Percentiles rank a stretch among this genome's conserved stretches.
Conservation (phyloP, 371 early-diverging fungal genomes). For the Rhizopus arrhizus region DNA sequence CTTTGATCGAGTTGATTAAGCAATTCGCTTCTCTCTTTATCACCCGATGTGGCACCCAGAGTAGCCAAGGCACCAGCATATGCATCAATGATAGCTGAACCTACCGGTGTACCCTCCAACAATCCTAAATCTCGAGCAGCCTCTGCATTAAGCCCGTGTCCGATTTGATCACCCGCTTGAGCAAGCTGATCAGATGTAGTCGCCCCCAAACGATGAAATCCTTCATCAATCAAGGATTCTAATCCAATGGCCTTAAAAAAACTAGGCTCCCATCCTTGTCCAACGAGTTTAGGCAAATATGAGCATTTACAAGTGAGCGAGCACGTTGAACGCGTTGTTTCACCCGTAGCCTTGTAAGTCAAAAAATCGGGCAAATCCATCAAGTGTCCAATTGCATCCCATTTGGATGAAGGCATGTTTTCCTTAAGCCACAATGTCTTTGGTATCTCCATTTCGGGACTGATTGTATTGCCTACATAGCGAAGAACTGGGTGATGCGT, state of each 20-base stretch:
- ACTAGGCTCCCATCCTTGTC: constrained; percentile 61
- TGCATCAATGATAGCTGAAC: constrained; percentile 75
- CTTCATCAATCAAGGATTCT: constrained; percentile 51
- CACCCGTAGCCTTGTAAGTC: constrained; percentile 67
- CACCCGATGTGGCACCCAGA: constrained; percentile 47
- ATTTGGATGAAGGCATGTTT: constrained; percentile 53
- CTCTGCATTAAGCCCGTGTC: constrained; percentile 46
- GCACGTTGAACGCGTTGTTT: constrained; percentile 54
- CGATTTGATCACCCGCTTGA: constrained; percentile 64
- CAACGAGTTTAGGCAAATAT: constrained; percentile 50
- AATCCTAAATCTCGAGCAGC: constrained; percentile 65
- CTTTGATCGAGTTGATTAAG: constrained; percentile 17
- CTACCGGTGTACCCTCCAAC: constrained; percentile 58
- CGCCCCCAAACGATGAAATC: constrained; percentile 55
- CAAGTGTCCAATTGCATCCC: constrained; percentile 55
- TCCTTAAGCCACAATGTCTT: constrained; percentile 73
- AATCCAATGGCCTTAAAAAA: constrained; percentile 64
- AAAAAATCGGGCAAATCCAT: constrained; percentile 80
- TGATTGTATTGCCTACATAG: constrained; percentile 67
- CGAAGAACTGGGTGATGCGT: constrained; percentile 62
- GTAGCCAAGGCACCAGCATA: constrained; percentile 74
- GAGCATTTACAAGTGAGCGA: constrained; percentile 78
- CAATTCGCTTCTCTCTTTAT: constrained; percentile 20
- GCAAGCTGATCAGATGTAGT: constrained; percentile 37
- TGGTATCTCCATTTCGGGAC: constrained; percentile 77